phyloP scores from a whole-genome alignment of 1,139 yeast species.

The Candida tetrigidarum region DNA sequence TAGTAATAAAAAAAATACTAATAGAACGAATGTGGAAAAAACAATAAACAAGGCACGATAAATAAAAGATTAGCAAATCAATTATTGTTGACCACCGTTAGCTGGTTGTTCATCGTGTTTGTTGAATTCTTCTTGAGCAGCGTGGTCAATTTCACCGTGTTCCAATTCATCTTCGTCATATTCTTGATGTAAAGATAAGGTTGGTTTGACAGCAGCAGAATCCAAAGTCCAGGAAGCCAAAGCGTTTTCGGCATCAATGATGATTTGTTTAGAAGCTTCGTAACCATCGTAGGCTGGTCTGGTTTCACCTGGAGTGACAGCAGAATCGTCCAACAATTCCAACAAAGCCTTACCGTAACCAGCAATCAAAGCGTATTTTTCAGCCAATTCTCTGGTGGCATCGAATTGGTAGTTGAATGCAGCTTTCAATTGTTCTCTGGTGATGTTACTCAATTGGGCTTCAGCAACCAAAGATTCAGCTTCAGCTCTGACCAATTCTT shows the following conservation, averaged over 20 bases:
- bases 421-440: conserved; percentile 97
- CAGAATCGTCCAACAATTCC: conserved; percentile 94
- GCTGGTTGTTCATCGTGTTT: conserved; percentile 36
- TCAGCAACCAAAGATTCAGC: conserved; percentile 99
- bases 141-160: conserved; percentile 56
- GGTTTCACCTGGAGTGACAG: conserved; percentile 99
- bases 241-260: conserved; percentile 96
- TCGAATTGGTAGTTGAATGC: conserved; percentile 98
- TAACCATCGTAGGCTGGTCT: conserved; percentile 98
- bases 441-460: conserved; percentile 97
- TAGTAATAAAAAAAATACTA: not conserved
- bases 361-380: conserved; percentile 94
- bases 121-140: conserved; percentile 47
- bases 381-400: conserved; percentile 94
- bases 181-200: conserved; percentile 84
- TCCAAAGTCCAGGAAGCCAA: conserved; percentile 97
- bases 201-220: conserved; percentile 93
- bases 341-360: conserved; percentile 98
- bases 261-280: conserved; percentile 97
- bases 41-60: not conserved
- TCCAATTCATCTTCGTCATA: conserved; percentile 67
- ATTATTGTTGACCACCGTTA: conserved; percentile 7
- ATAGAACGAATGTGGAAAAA: not conserved
- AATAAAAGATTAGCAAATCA: not conserved
- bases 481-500: conserved; percentile 98